These are phyloP conservation scores for Porpolomopsis calyptriformis DNA, from an alignment of 768 basidiomycete species.

Conservation along the genomic window DNA sequence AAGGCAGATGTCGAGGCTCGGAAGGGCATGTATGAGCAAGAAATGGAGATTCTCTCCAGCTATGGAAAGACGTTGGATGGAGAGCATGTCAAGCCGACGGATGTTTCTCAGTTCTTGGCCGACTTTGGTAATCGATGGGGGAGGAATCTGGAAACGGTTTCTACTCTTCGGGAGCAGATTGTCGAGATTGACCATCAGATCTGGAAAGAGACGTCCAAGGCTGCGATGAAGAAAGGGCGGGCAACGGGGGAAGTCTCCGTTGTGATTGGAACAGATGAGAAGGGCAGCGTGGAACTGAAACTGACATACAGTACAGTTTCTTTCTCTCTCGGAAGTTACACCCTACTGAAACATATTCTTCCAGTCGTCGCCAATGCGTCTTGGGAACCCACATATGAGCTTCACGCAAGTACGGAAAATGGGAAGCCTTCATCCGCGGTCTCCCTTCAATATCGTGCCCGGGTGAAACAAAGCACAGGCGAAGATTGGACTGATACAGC, in stretches of 20 bases:
- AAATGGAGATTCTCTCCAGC: constrained; percentile 30
- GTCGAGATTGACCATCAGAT: constrained; percentile 30
- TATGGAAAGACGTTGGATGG: constrained; percentile 36
- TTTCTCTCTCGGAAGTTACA: background rate
- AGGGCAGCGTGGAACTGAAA: constrained; percentile 31
- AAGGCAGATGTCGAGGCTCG: constrained; percentile 28
- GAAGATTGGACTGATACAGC: constrained; percentile 47
- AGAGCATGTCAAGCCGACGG: constrained; percentile 28
- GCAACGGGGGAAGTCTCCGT: constrained; percentile 29
- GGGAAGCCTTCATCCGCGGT: constrained; percentile 36
- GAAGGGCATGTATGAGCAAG: constrained; percentile 29
- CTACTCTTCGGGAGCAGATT: constrained; percentile 31
- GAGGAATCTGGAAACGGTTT: constrained; percentile 24
- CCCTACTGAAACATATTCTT: background rate
- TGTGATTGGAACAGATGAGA: constrained; percentile 31
- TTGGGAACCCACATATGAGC: constrained; percentile 50
- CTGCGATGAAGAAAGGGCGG: constrained; percentile 25
- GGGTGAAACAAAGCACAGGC: constrained; percentile 43
- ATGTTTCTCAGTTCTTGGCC: constrained; percentile 33
- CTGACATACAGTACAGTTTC: constrained; percentile 40
- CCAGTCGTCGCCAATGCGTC: constrained; percentile 40
- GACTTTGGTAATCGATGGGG: constrained; percentile 29
- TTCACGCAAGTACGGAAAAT: constrained; percentile 39
- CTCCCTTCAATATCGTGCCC: constrained; percentile 44
- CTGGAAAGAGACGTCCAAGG: constrained; percentile 23